Base-by-base conservation (phyloP, 2,329 filamentous ascomycete genomes). In the Beauveria bassiana region DNA sequence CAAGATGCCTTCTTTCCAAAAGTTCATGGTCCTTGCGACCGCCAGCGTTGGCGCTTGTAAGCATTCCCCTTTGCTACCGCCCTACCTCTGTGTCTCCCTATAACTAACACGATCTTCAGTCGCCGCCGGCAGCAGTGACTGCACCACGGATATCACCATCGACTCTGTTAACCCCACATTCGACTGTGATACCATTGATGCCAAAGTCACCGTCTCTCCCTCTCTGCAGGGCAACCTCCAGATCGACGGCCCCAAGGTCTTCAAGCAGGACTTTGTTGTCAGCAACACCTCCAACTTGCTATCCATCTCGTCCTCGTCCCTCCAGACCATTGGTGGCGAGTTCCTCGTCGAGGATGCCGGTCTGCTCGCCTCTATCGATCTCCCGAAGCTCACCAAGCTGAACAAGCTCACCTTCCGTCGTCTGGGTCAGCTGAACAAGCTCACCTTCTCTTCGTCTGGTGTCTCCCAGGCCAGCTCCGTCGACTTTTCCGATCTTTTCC, bases 401-500 rank as follows among this genome's bases (percentile, higher is more conserved):
- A 82, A 84, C 66, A 76, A 77, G 62, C 87, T 98, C 73, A 75
- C 82, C 67, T 93, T 89, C 82, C 78, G 82, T 63, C 88, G 89
- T 67, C 84, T 97, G 47, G 87, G 87, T 64, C 79, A 75, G 71
- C 82, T 79, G 72, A 83, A 76, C 62, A 67, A 68, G 50, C 69
- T 83, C 42, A 76, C 74, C 42, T 79, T 85, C 67, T 80, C 80
- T 65, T 78, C 75, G 62, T 70, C 77, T 16, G 79, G 80, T 70
- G 80, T 98, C 69, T 85, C 81, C 68, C 79, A 85, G 73, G 90
- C 90, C 63, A 78, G 77, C 66, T 82, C 78, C 65, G 83, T 99
- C 68, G 77, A 79, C 68, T 93, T 99, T 73, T 84, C 86, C 76
- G 95, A 99, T 80, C 99, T 95, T 56, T 86, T 87, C 75, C 84